Percentiles rank a stretch among this genome's conserved stretches.
These are phyloP conservation scores for Carex myosuroides DNA, from an alignment of 176 grass and related monocot species.

Conservation along the genomic window DNA sequence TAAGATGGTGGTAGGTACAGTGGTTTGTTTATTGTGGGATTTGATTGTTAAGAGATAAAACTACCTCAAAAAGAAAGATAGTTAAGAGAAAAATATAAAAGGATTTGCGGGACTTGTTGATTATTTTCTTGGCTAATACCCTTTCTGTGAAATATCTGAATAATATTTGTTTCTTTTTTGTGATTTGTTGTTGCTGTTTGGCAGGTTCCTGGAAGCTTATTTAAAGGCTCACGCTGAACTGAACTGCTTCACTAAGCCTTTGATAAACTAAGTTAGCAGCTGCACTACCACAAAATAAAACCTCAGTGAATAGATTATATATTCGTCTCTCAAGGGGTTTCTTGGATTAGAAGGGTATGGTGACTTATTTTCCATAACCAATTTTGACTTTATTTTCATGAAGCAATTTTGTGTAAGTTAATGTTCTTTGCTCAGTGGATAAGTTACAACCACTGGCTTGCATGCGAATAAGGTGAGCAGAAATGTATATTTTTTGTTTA, in stretches of 20 bases:
- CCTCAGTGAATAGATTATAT: not conserved
- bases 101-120: not conserved
- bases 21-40: not conserved
- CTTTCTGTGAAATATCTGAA: not conserved
- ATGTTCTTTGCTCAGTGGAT: not conserved
- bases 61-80: too few species aligned
- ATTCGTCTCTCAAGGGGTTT: not conserved
- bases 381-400: not conserved
- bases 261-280: not conserved
- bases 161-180: not conserved
- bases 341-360: not conserved
- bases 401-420: not conserved
- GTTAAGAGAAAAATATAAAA: not conserved
- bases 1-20: not conserved
- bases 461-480: not conserved
- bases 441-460: not conserved
- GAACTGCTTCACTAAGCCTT: not conserved
- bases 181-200: constrained; percentile 19
- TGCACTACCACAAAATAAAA: not conserved
- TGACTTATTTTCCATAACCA: not conserved
- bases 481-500: not conserved
- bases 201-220: constrained; percentile 71
- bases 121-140: not conserved
- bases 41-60: not conserved
- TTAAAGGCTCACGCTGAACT: constrained; percentile 29